Conservation (phyloP, 305 asterid genomes). For the Coffea humblotiana region DNA sequence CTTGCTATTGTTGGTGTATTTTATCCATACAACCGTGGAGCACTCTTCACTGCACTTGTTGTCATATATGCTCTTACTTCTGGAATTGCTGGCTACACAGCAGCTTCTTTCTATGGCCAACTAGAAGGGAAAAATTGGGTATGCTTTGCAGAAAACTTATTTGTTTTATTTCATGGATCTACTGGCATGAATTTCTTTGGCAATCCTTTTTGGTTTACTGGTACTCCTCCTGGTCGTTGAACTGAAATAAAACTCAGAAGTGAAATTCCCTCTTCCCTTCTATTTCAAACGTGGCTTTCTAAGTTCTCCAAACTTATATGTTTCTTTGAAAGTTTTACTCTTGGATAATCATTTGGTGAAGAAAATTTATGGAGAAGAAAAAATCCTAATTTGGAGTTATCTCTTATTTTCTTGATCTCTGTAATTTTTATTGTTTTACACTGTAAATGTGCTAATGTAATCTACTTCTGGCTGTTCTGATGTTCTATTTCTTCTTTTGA, state of each 20-base stretch:
- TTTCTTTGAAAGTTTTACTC: neutral
- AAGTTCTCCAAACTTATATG: neutral
- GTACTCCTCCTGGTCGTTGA: neutral
- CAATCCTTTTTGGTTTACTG: neutral
- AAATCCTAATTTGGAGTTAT: neutral
- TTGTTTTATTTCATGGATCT: neutral
- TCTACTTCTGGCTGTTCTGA: neutral
- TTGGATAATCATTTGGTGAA: neutral
- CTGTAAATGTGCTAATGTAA: neutral
- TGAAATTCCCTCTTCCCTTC: neutral
- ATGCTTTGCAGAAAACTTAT: slow-evolving; percentile 7
- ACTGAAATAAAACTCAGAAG: neutral
- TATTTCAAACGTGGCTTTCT: neutral
- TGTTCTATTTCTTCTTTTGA: slow-evolving; percentile 6
- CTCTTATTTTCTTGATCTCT: slow-evolving; percentile 2
- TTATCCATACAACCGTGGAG: slow-evolving; percentile 50
- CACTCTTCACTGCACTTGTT: slow-evolving; percentile 44
- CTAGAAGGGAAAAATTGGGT: slow-evolving; percentile 51
- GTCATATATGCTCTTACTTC: slow-evolving; percentile 46
- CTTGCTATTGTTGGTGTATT: slow-evolving; percentile 45
- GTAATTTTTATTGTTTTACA: neutral
- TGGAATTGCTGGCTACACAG: slow-evolving; percentile 49
- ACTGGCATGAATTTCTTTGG: neutral
- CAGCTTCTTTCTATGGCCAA: slow-evolving; percentile 44
- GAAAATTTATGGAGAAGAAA: neutral